Percentiles rank a stretch among this genome's conserved stretches.
These are phyloP conservation scores for Microcos paniculata DNA, from an alignment of 345 rosid genomes.

Conservation along the genomic window DNA sequence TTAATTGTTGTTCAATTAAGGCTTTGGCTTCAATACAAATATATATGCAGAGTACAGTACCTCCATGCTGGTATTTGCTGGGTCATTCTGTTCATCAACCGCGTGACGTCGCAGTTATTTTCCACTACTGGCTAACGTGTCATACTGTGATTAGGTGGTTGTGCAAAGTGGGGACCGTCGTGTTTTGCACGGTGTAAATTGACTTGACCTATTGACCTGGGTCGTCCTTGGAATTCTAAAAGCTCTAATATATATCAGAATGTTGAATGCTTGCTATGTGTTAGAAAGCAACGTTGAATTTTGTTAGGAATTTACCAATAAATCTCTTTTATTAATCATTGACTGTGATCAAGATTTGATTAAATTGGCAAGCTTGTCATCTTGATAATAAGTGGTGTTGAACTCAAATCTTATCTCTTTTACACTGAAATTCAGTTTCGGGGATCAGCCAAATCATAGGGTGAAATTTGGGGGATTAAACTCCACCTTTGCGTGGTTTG, in stretches of 20 bases:
- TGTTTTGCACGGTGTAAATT: background rate
- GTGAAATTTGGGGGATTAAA: background rate
- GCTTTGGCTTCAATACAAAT: background rate
- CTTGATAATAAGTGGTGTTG: too few species aligned
- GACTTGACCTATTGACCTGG: slow-evolving; percentile 5
- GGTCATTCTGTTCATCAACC: background rate
- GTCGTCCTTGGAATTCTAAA: background rate
- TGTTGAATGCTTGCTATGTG: background rate
- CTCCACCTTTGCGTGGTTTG: slow-evolving; percentile 36
- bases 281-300: background rate
- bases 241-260: too few species aligned
- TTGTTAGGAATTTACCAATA: too few species aligned
- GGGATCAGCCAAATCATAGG: too few species aligned
- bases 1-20: background rate
- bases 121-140: background rate
- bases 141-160: background rate
- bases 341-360: too few species aligned
- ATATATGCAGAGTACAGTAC: background rate
- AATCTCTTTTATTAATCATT: too few species aligned
- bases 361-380: too few species aligned
- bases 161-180: background rate
- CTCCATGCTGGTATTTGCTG: background rate
- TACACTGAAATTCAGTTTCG: too few species aligned
- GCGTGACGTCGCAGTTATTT: background rate
- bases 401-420: too few species aligned